Percentiles rank a stretch among this genome's conserved stretches.
phyloP scores from a whole-genome alignment of 179 eudicot species.

The Beta lomatogona region DNA sequence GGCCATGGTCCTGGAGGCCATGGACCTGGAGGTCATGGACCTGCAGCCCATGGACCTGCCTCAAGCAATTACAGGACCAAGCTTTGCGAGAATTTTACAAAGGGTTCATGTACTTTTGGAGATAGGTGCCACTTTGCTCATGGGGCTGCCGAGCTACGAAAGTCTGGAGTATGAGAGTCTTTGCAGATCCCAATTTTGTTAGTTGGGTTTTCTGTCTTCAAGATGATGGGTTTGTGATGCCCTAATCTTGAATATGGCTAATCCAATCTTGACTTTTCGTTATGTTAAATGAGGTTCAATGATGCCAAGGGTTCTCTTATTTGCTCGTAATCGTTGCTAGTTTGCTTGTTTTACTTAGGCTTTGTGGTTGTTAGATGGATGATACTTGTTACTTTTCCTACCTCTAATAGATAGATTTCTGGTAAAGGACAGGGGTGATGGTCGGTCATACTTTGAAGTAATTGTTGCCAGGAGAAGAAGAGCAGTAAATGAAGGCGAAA shows the following conservation, averaged over 20 bases:
- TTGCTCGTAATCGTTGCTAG: neutral
- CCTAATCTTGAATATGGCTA: constrained; percentile 13
- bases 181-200: constrained; percentile 20
- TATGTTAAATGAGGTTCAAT: constrained; percentile 29
- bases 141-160: constrained; percentile 53
- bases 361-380: constrained; percentile 3
- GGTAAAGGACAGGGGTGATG: neutral
- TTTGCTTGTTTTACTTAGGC: constrained; percentile 16
- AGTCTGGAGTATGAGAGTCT: constrained; percentile 31
- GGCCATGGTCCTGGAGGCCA: constrained; percentile 33
- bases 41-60: constrained; percentile 28
- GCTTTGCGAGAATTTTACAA: constrained; percentile 56
- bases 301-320: constrained; percentile 19
- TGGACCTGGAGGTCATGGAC: no score
- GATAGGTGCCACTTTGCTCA: constrained; percentile 68
- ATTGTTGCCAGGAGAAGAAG: neutral
- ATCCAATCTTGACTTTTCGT: constrained; percentile 12
- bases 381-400: neutral
- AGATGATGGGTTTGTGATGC: constrained; percentile 24
- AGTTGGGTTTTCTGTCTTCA: constrained; percentile 14
- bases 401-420: constrained; percentile 14
- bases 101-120: constrained; percentile 60
- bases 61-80: constrained; percentile 51
- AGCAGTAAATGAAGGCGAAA: neutral
- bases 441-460: neutral